Evolutionary conservation across 2,329 filamentous ascomycete genomes (phyloP), one percentile per base, ranked within the genome.

Genomic region (Nigrospora sphaerica): DNA sequence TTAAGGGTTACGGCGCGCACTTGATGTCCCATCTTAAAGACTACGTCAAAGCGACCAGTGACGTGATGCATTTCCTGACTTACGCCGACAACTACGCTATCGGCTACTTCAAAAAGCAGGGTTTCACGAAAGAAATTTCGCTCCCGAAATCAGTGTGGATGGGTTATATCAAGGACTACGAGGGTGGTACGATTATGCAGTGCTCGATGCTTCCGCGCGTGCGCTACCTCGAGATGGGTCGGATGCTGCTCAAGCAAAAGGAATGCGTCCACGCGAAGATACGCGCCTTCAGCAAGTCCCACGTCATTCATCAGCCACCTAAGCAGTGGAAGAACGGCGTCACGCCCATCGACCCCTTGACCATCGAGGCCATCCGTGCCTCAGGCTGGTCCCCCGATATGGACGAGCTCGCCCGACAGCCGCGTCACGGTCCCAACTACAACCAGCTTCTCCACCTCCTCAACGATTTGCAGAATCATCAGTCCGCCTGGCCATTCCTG

Each of bases 81-180:
- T 98, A 98, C 61, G 93, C 93, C 53, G 93, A 98, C 66, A 98
- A 98, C 66, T 97, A 97, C 61, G 93, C 93, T 35, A 98, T 95
- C 54, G 93, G 93, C 12, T 98, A 97, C 66, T 98, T 98, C 69
- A 95, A 97, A 67, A 98, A 98, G 64, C 93, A 98, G 64, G 93
- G 93, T 0, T 98, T 98, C 62, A 97, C 93, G 2, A 98, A 98
- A 64, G 92, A 98, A 58, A 97, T 98, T 53, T 95, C 91, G 0
- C 80, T 98, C 1, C 87, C 93, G 49, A 86, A 84, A 58, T 83
- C 85, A 3, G 84, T 89, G 4, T 98, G 93, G 93, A 97, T 97
- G 93, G 93, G 93, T 3, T 98, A 97, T 60, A 98, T 98, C 72
- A 98, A 98, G 64, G 93, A 98, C 64, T 98, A 98, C 65, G 93